A percentile compares a stretch with the other conserved stretches of the same genome.
These are phyloP conservation scores for Sporisorium graminicola DNA, from an alignment of 1,284 basidiomycete species.

Conservation along the genomic window DNA sequence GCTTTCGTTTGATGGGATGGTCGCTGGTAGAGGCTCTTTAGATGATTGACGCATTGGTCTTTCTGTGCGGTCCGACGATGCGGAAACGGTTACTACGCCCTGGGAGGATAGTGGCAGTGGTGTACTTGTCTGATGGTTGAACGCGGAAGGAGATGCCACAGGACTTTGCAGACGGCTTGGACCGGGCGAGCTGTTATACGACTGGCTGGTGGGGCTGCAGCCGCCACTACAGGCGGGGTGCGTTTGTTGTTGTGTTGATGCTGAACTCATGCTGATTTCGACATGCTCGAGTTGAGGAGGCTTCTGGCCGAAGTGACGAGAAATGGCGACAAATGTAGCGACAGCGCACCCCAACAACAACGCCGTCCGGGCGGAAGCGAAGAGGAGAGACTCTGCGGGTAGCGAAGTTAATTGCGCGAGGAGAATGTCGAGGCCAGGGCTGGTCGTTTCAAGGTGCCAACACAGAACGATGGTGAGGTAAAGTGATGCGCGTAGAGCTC, in stretches of 20 bases:
- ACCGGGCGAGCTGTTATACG: conserved; percentile 13
- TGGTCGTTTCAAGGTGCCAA: too few relatives aligned
- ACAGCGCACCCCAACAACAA: neutral
- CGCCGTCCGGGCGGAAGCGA: neutral
- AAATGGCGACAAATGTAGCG: conserved; percentile 9
- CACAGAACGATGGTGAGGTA: neutral
- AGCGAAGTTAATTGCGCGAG: neutral
- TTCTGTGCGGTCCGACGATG: conserved; percentile 2
- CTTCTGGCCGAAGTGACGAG: conserved; percentile 16
- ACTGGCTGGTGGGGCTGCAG: conserved; percentile 14
- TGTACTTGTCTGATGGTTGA: conserved; percentile 5
- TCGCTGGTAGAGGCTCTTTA: neutral
- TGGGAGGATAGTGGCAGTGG: conserved; percentile 11
- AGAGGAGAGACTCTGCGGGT: neutral
- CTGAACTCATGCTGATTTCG: conserved; percentile 36
- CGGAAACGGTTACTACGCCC: neutral
- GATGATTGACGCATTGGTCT: neutral
- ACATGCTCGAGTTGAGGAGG: conserved; percentile 29
- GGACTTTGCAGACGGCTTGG: conserved; percentile 22
- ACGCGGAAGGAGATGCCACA: neutral
- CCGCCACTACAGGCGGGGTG: conserved; percentile 19
- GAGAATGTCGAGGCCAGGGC: too few relatives aligned
- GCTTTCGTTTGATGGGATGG: neutral
- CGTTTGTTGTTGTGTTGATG: conserved; percentile 29
- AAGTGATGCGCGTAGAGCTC: neutral